A percentile compares a stretch with the other conserved stretches of the same genome.
These are phyloP conservation scores for Gaultheria prostrata DNA, from an alignment of 148 eudicot species.

Conservation along the genomic window DNA sequence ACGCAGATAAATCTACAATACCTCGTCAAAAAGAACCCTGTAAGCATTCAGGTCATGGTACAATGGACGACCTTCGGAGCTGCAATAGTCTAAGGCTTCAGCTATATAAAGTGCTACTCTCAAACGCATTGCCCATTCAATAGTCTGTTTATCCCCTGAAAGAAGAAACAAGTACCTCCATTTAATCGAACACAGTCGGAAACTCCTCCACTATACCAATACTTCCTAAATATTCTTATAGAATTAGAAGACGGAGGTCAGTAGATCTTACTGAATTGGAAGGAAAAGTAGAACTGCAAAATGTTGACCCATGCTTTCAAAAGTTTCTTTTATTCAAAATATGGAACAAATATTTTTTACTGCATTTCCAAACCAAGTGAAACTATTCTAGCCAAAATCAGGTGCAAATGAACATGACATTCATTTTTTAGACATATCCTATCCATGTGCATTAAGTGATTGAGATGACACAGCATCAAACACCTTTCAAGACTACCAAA, in stretches of 20 bases:
- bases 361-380: neutral
- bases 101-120: constrained; percentile 77
- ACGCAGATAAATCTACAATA: constrained; percentile 15
- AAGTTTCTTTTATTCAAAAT: neutral
- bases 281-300: neutral
- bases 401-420: neutral
- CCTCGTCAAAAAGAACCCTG: constrained; percentile 90
- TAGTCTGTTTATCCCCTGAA: constrained; percentile 85
- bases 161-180: constrained; percentile 5
- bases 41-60: constrained; percentile 91
- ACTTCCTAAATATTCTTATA: neutral
- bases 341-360: neutral
- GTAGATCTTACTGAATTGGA: neutral
- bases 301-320: neutral
- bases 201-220: neutral
- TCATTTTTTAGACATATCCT: neutral
- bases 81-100: constrained; percentile 79
- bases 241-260: neutral
- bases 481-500: neutral
- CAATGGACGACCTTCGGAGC: constrained; percentile 65
- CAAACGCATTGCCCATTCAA: constrained; percentile 89
- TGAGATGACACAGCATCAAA: neutral
- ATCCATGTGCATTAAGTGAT: neutral
- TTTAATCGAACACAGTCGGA: neutral
- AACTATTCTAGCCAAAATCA: neutral